A percentile compares a stretch with the other conserved stretches of the same genome.
Evolutionary conservation across 139 green algal species (phyloP).

Genomic region (Coelastrella sp.): DNA sequence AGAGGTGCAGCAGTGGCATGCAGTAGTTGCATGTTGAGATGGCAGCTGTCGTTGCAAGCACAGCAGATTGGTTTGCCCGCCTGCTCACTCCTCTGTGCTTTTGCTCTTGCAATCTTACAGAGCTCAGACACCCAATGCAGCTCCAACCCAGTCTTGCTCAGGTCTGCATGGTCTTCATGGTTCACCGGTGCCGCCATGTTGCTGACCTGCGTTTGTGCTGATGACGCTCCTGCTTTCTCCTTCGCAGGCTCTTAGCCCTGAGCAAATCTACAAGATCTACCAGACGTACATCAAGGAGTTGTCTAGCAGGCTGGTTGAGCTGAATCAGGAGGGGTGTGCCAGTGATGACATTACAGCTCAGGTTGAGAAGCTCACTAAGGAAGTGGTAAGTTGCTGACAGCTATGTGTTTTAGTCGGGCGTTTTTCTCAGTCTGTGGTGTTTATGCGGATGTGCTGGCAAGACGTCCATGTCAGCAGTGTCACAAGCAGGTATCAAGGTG

Average conservation of each 20-base stretch:
- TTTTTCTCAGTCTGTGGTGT: too few relatives aligned
- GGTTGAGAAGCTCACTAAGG: slow-evolving; percentile 54
- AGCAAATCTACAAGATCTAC: slow-evolving; percentile 75
- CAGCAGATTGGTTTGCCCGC: too few relatives aligned
- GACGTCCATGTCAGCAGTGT: background rate
- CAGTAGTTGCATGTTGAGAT: background rate
- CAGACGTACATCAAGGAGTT: slow-evolving; percentile 79
- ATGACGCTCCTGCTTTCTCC: background rate
- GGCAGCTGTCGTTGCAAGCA: too few relatives aligned
- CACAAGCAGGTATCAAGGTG: background rate
- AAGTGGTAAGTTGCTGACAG: slow-evolving; percentile 36
- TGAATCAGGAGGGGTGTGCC: slow-evolving; percentile 34
- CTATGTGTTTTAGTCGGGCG: too few relatives aligned
- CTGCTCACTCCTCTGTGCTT: too few relatives aligned
- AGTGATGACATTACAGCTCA: background rate
- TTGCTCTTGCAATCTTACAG: too few relatives aligned
- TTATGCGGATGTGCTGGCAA: too few relatives aligned
- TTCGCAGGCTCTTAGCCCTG: slow-evolving; percentile 58
- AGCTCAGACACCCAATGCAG: too few relatives aligned
- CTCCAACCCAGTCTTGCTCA: too few relatives aligned
- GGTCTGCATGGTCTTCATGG: too few relatives aligned
- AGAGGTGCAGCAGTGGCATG: background rate
- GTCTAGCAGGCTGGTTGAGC: slow-evolving; percentile 54
- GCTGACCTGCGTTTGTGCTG: too few relatives aligned
- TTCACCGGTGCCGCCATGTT: too few relatives aligned